Evolutionary conservation across 306 rosid genomes (phyloP).

Genomic region (Trifolium dubium): DNA sequence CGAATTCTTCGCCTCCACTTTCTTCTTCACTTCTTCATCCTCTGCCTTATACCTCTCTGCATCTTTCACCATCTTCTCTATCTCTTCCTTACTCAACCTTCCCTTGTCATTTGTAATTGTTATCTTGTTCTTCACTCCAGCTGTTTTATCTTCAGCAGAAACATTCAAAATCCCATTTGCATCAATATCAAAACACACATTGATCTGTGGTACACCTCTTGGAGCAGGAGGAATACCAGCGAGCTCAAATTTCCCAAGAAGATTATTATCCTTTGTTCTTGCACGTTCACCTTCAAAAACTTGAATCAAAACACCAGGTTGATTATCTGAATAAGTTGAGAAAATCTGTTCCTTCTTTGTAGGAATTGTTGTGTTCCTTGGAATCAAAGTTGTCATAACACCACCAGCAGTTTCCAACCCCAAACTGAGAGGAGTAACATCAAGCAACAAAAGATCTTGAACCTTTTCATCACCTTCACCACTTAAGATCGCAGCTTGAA

Average conservation of each 20-base stretch:
- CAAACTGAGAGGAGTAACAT: slow-evolving; percentile 75
- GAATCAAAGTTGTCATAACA: slow-evolving; percentile 78
- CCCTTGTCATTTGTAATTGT: slow-evolving; percentile 86
- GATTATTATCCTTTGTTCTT: slow-evolving; percentile 70
- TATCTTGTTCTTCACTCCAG: slow-evolving; percentile 88
- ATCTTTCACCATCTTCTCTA: slow-evolving; percentile 82
- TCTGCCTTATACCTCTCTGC: slow-evolving; percentile 85
- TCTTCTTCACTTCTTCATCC: slow-evolving; percentile 89
- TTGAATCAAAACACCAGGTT: slow-evolving; percentile 85
- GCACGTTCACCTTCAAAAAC: slow-evolving; percentile 87
- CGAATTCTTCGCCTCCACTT: slow-evolving; percentile 81
- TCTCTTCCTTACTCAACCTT: slow-evolving; percentile 81
- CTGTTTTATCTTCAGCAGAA: slow-evolving; percentile 80
- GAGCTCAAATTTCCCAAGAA: slow-evolving; percentile 79
- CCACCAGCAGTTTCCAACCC: slow-evolving; percentile 86
- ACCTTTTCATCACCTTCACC: slow-evolving; percentile 82
- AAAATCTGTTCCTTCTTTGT: slow-evolving; percentile 88
- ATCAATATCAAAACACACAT: slow-evolving; percentile 72
- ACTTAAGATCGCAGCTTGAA: slow-evolving; percentile 76
- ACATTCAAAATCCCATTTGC: slow-evolving; percentile 83
- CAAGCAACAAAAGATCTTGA: slow-evolving; percentile 72
- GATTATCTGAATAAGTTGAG: slow-evolving; percentile 77
- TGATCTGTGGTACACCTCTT: slow-evolving; percentile 79
- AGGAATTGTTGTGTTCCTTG: slow-evolving; percentile 81
- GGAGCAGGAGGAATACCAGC: slow-evolving; percentile 87